Evolutionary conservation across 345 rosid species (phyloP).

Genomic region (Corchorus capsularis): DNA sequence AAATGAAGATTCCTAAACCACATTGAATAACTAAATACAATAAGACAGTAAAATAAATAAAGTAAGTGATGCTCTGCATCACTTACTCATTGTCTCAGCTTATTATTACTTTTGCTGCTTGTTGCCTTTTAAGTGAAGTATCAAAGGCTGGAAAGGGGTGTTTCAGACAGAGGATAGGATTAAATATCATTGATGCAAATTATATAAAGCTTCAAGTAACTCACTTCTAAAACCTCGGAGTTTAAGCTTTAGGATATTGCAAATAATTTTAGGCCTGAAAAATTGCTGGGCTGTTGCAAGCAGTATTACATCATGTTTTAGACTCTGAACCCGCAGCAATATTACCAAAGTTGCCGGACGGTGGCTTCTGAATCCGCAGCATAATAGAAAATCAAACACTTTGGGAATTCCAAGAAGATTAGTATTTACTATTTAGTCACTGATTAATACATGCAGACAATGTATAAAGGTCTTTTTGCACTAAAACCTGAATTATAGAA

Average conservation of each 20-base stretch:
- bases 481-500: neutral
- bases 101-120: constrained; percentile 7
- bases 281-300: constrained; percentile 4
- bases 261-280: constrained; percentile 2
- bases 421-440: constrained; percentile 2
- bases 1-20: no score
- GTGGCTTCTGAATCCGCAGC: neutral
- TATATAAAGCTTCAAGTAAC: neutral
- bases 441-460: neutral
- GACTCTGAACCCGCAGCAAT: no score
- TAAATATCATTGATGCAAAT: neutral
- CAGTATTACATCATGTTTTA: neutral
- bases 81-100: neutral
- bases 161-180: neutral
- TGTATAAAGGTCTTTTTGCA: neutral
- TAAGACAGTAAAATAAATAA: no score
- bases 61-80: no score
- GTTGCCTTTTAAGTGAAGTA: neutral
- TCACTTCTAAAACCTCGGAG: neutral
- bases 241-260: constrained; percentile 2
- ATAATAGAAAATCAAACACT: neutral
- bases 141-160: neutral
- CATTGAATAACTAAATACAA: no score
- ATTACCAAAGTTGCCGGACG: neutral
- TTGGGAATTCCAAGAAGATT: neutral